Base-by-base conservation (phyloP, 176 grass and related monocot species). In the Dactylis glomerata region DNA sequence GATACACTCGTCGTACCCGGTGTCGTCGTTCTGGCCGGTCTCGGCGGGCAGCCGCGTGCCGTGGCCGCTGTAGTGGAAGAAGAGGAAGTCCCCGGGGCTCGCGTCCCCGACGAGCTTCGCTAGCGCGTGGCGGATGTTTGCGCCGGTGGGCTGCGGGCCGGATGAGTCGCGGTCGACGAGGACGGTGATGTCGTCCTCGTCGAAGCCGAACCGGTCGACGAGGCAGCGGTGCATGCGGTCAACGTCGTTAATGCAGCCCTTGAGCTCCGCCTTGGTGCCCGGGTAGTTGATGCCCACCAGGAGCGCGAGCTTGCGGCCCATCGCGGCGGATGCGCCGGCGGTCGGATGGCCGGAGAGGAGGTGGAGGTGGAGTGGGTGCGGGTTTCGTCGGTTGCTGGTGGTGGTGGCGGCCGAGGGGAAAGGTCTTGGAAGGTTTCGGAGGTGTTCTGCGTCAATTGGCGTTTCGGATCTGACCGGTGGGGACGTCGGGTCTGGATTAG, bases 41-140 rank as follows among this genome's bases (percentile, higher is more conserved):
- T 99, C 96, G 9, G 93, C 93, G 0, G 96, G 96, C 17, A 99
- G 90, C 8, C 96, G 89, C 54, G 96, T 99, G 38, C 93, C 93
- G 32, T 99, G 96, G 20, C 96, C 93, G 69, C 93, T 99, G 92
- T 94, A 99, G 82, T 96, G 96, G 87, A 99, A 85, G 93, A 99
- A 99, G 37, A 99, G 77, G 77, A 77, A 90, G 56, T 99, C 96
- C n/a, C 89, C 87, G 9, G 83, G 87, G 10, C 78, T 33, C 2
- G 86, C 93, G n/a, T 85, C 89, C 22, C 64, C 77, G 49, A 96
- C 41, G 55, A 99, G 91, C 61, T 51, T 47, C 10, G 86, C 52
- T 30, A 96, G 68, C 63, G 89, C 87, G 15, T 79, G 74, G 74
- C 96, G 87, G 89, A 99, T 92, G 84, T 96, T 96, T 69, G 81